These are phyloP conservation scores for Mucor saturninus DNA, from an alignment of 371 early-diverging fungal genomes.

Conservation along the genomic window DNA sequence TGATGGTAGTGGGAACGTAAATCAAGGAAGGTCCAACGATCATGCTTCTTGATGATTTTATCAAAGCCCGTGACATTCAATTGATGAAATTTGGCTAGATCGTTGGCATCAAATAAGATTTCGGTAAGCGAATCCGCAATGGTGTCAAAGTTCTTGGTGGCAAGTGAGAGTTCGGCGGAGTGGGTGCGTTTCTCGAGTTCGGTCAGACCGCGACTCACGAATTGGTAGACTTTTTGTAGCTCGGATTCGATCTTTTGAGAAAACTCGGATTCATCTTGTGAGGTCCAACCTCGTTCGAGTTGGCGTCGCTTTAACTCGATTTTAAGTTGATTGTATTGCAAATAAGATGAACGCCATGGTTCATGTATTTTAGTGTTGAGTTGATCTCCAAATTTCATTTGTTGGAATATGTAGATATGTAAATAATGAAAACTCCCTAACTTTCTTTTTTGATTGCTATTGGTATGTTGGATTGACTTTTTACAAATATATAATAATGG, in stretches of 20 bases:
- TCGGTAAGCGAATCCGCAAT: constrained; percentile 76
- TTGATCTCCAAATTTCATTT: constrained; percentile 56
- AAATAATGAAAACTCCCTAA: background rate
- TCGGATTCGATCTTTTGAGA: constrained; percentile 74
- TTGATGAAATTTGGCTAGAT: constrained; percentile 89
- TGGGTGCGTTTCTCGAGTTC: constrained; percentile 76
- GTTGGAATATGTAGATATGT: background rate
- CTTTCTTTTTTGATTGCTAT: background rate
- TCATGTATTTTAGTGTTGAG: constrained; percentile 37
- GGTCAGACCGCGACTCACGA: constrained; percentile 73
- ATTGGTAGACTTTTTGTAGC: constrained; percentile 82
- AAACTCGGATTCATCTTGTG: constrained; percentile 76
- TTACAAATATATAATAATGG: no score
- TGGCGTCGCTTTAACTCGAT: constrained; percentile 43
- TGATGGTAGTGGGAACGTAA: constrained; percentile 74
- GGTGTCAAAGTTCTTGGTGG: constrained; percentile 34
- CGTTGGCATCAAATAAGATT: constrained; percentile 82
- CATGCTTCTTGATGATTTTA: constrained; percentile 97
- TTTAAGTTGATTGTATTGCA: constrained; percentile 46
- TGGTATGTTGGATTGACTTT: no score
- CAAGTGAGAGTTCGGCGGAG: constrained; percentile 67
- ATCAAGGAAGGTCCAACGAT: constrained; percentile 83
- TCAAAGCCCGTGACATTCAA: constrained; percentile 95
- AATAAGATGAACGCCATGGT: constrained; percentile 49
- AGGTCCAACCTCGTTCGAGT: constrained; percentile 53